These are phyloP conservation scores for Lycium ferocissimum DNA, from an alignment of 257 asterid genomes.

Conservation along the genomic window DNA sequence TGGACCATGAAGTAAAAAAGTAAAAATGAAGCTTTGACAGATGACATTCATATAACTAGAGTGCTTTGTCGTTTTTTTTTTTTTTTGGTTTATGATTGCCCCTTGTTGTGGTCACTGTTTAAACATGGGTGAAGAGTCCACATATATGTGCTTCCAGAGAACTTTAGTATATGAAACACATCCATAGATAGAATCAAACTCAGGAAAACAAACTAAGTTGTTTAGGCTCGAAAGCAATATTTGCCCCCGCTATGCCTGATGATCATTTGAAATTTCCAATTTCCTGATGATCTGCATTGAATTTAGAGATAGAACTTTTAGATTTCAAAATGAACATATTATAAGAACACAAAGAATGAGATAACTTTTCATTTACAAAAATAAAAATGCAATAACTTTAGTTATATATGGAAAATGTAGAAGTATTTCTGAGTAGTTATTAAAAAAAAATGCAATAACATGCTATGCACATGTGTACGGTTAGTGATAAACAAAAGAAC, in stretches of 20 bases:
- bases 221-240: neutral
- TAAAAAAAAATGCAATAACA: neutral
- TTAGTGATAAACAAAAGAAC: neutral
- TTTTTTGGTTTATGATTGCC: neutral
- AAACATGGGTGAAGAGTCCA: constrained; percentile 6
- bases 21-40: neutral
- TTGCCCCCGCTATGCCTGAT: neutral
- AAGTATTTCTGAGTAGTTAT: neutral
- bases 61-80: neutral
- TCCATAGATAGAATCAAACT: neutral
- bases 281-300: neutral
- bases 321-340: neutral
- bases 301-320: neutral
- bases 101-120: constrained; percentile 19
- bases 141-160: neutral
- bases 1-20: neutral
- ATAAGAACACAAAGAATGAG: neutral
- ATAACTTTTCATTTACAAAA: neutral
- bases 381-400: neutral
- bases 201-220: neutral
- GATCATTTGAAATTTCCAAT: constrained; percentile 4
- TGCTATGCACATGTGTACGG: neutral
- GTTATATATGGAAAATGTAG: neutral
- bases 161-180: neutral
- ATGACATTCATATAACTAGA: neutral